Conservation (phyloP, 108 stramenopile genomes). For the Schizochytrium sp. region DNA sequence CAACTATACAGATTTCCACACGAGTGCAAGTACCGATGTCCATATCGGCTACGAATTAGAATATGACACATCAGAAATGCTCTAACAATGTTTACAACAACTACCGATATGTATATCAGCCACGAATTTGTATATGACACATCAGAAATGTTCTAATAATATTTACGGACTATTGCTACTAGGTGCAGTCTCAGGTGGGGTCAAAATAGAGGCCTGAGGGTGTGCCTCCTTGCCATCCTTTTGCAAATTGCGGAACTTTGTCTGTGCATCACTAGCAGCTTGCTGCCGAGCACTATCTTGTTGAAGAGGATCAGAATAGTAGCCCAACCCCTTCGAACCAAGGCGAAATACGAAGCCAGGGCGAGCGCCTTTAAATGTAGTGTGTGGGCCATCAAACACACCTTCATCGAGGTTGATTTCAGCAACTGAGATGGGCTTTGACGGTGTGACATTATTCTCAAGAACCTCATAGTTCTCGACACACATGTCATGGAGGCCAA, state of each 20-base stretch:
- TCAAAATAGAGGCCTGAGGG: background rate
- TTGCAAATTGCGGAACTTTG: conserved; percentile 29
- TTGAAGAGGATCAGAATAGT: background rate
- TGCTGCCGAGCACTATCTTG: background rate
- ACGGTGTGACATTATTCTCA: background rate
- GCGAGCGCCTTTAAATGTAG: conserved; percentile 15
- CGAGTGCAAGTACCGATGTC: too few species aligned
- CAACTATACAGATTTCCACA: too few species aligned
- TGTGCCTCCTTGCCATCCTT: conserved; percentile 49
- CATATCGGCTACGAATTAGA: too few species aligned
- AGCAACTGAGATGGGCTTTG: background rate
- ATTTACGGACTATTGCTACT: background rate
- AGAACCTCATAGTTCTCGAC: background rate
- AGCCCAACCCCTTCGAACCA: conserved; percentile 13
- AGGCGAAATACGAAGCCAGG: conserved; percentile 24
- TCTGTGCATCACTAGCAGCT: background rate
- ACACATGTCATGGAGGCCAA: conserved; percentile 63
- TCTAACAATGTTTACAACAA: too few species aligned
- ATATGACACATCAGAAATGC: too few species aligned
- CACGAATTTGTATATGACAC: background rate
- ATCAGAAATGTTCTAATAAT: conserved; percentile 1
- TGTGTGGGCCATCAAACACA: background rate
- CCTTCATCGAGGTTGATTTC: background rate
- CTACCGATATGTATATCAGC: background rate
- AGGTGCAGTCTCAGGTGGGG: background rate